Conservation (phyloP, 345 rosid species). For the Brassica carinata region DNA sequence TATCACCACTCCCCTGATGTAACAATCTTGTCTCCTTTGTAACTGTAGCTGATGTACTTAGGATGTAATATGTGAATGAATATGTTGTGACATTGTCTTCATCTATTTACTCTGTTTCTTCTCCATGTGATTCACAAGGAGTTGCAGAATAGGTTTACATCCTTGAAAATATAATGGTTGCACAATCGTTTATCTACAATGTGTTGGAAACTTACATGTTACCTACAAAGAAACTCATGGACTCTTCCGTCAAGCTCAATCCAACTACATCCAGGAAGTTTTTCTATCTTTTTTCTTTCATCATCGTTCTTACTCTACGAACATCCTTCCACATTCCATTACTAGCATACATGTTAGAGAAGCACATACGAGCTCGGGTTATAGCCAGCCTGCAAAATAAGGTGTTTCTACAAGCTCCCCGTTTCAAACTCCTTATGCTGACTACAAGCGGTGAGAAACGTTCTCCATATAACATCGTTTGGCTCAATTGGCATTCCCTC, state of each 20-base stretch:
- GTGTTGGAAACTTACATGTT: constrained; percentile 30
- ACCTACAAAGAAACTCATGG: constrained; percentile 54
- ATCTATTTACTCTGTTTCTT: background rate
- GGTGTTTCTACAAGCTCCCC: constrained; percentile 48
- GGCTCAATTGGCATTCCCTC: constrained; percentile 49
- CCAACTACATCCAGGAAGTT: constrained; percentile 64
- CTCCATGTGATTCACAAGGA: constrained; percentile 11
- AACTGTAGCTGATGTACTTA: constrained; percentile 38
- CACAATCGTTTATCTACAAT: constrained; percentile 31
- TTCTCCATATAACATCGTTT: constrained; percentile 54
- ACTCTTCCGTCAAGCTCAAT: constrained; percentile 54
- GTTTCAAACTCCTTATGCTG: constrained; percentile 49
- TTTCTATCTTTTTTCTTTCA: constrained; percentile 56
- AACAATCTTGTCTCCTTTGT: constrained; percentile 29
- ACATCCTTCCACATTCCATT: constrained; percentile 57
- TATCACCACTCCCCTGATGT: constrained; percentile 26
- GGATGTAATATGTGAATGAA: constrained; percentile 26
- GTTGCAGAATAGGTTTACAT: background rate
- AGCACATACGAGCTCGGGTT: constrained; percentile 53
- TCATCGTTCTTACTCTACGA: constrained; percentile 48
- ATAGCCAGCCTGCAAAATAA: constrained; percentile 42
- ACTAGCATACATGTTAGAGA: constrained; percentile 57
- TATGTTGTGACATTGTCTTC: constrained; percentile 22
- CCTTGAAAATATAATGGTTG: background rate
- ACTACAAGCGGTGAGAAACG: constrained; percentile 57